Base-by-base conservation (phyloP, 345 rosid species). In the Citrus trifoliata region DNA sequence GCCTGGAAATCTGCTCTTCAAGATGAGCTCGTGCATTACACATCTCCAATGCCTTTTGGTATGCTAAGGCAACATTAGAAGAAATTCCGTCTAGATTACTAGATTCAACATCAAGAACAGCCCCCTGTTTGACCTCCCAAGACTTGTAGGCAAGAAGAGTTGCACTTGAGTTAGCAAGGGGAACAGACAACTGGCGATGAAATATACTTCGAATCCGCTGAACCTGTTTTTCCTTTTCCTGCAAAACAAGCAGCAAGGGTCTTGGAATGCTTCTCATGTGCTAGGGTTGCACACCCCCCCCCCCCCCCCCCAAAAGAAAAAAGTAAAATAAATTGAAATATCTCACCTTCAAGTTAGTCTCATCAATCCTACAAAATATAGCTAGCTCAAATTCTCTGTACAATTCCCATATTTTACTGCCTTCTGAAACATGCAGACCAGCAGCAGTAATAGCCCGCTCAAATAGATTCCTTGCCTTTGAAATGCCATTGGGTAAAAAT, bases 361-460 rank as follows among this genome's bases (percentile, higher is more conserved):
- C 42, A 9, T 38, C 42, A 38, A 38, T 38, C 42, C 42, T 38
- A 9, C 42, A 9, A 38, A 38, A 38, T 38, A 38, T 38, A 38
- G 0, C 42, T 38, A 38, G 42, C 42, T 38, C 97, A 64, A 90
- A 92, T 76, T 89, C 90, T 81, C 87, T 89, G 76, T 94, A 95
- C 25, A 84, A 87, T 82, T 89, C 95, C 99, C 98, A 95, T 87
- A 95, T 89, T 79, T 84, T 87, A 81, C 81, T 84, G 80, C 99
- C 99, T 82, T 92, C 88, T 72, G 91, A 77, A 82, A 89, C 85
- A 82, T 92, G 98, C 82, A 91, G 82, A 21, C 97, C 99, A 82
- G 90, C 91, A 76, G 97, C 95, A 60, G 93, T 92, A 68, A 93
- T 77, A 78, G 99, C 97, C 42, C 90, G 94, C 85, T 96, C 99